Percentiles rank a stretch among this genome's conserved stretches.
phyloP scores from a whole-genome alignment of 768 basidiomycete genomes.

The Naganishia friedmannii region DNA sequence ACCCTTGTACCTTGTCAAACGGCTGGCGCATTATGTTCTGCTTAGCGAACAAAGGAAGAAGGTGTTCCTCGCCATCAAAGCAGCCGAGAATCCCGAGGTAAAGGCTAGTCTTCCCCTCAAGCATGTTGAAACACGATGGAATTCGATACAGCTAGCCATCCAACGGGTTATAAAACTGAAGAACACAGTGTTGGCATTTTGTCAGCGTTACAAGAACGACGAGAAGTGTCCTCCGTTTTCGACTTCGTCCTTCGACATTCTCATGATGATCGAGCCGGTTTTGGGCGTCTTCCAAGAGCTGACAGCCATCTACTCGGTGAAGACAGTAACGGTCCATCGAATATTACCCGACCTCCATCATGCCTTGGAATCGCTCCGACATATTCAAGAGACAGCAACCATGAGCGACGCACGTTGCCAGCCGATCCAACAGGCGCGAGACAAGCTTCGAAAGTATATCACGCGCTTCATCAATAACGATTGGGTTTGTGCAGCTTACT shows the following conservation, averaged over 20 bases:
- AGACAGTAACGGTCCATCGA: background rate
- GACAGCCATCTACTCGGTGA: background rate
- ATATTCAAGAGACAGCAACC: background rate
- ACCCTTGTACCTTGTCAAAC: too few relatives aligned
- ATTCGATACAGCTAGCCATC: constrained; percentile 3
- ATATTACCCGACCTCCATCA: constrained; percentile 4
- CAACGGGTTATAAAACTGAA: background rate
- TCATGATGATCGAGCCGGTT: background rate
- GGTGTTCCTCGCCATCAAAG: too few relatives aligned
- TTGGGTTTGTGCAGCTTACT: constrained; percentile 9
- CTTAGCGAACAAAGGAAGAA: too few relatives aligned
- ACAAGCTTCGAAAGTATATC: background rate
- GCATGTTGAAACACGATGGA: constrained; percentile 2
- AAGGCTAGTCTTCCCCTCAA: background rate
- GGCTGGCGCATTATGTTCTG: too few relatives aligned
- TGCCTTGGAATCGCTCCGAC: background rate
- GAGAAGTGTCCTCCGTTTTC: background rate
- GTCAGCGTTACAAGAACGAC: background rate
- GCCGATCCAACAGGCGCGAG: background rate
- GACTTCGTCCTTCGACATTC: constrained; percentile 1
- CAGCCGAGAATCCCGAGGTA: too few relatives aligned
- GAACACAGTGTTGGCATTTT: background rate
- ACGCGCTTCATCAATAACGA: constrained; percentile 4
- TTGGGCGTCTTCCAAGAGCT: background rate
- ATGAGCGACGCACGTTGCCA: background rate